Evolutionary conservation across 1,139 yeast genomes (phyloP).

Genomic region (Magnusiomyces starmeri): DNA sequence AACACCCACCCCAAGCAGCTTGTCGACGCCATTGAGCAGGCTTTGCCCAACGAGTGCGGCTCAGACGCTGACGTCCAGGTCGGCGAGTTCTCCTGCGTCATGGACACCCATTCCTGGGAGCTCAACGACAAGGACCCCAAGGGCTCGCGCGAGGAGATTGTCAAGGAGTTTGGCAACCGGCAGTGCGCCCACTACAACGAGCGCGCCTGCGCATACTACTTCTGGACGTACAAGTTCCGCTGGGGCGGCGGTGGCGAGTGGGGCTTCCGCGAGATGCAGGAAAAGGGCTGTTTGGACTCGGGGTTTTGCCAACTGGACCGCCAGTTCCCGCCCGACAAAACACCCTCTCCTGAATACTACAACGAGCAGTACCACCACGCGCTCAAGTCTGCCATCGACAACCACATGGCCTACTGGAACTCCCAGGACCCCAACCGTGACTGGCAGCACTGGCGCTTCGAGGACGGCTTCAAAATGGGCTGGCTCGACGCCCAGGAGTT

Average conservation of each 20-base stretch:
- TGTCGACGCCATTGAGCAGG: constrained; percentile 35
- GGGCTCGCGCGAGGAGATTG: constrained; percentile 38
- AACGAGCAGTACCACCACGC: constrained; percentile 37
- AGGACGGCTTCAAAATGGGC: constrained; percentile 67
- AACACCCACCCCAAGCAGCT: constrained; percentile 57
- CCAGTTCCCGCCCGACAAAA: constrained; percentile 10
- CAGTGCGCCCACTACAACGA: constrained; percentile 49
- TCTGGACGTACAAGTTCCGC: constrained; percentile 88
- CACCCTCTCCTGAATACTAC: constrained; percentile 16
- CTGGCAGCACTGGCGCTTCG: constrained; percentile 74
- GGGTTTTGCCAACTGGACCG: constrained; percentile 5
- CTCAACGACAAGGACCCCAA: constrained; percentile 34
- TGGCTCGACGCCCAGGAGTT: constrained; percentile 67
- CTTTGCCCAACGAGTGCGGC: constrained; percentile 43
- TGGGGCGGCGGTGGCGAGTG: constrained; percentile 94
- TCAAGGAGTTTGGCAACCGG: constrained; percentile 37
- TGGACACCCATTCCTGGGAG: constrained; percentile 71
- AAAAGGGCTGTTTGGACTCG: constrained; percentile 45
- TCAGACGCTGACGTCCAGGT: constrained; percentile 65
- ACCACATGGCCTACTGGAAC: constrained; percentile 66
- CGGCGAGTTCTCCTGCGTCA: constrained; percentile 87
- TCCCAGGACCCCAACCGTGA: constrained; percentile 47
- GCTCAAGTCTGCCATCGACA: constrained; percentile 37
- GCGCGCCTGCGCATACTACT: constrained; percentile 54
- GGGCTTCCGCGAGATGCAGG: constrained; percentile 79